Percentiles rank a stretch among this genome's conserved stretches.
These are phyloP conservation scores for Codiaeum variegatum DNA, from an alignment of 441 rosid species.

Conservation along the genomic window DNA sequence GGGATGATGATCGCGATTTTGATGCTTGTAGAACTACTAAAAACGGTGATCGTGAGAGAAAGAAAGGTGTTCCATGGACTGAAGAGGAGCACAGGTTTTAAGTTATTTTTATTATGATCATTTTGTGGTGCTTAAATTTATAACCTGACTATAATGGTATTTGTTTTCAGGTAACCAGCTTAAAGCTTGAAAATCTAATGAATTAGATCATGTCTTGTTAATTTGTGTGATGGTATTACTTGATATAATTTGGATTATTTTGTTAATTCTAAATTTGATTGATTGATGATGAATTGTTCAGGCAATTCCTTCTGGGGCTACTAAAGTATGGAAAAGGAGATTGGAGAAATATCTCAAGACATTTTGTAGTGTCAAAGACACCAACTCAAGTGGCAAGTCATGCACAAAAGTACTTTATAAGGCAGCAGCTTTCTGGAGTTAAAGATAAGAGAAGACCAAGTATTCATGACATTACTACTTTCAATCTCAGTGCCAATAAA, in stretches of 20 bases:
- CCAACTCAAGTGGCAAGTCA: constrained; percentile 99
- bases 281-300: constrained; percentile 37
- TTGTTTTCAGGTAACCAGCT: background rate
- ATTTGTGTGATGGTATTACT: no score
- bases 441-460: constrained; percentile 96
- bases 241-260: no score
- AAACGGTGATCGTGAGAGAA: constrained; percentile 72
- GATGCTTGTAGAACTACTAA: constrained; percentile 46
- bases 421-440: constrained; percentile 80
- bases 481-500: constrained; percentile 44
- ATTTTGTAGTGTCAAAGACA: constrained; percentile 72
- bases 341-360: constrained; percentile 93
- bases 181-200: background rate
- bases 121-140: background rate
- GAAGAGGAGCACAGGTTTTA: constrained; percentile 88
- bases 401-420: constrained; percentile 89
- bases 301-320: constrained; percentile 81
- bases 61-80: constrained; percentile 98
- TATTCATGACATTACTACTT: constrained; percentile 91
- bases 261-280: constrained; percentile 22
- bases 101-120: background rate
- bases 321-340: constrained; percentile 94
- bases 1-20: constrained; percentile 38
- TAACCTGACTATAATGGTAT: background rate
- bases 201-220: no score